phyloP scores from a whole-genome alignment of 495 filamentous ascomycete genomes.

The Penicillium soppii region DNA sequence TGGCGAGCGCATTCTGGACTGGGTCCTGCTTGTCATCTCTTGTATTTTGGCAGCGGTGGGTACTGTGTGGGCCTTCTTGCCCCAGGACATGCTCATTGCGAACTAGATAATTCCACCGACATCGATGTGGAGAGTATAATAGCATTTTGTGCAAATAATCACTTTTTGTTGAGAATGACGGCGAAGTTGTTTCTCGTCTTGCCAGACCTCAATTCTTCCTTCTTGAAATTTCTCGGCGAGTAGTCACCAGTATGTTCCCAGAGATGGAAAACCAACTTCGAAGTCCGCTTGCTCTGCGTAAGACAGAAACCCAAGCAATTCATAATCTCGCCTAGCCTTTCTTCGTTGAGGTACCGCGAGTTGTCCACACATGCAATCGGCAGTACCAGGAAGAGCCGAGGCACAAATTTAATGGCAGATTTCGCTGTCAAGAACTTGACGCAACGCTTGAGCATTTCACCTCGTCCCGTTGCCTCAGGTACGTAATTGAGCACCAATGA shows the following conservation, averaged over 20 bases:
- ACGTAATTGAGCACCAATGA: conserved; percentile 96
- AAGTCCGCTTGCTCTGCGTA: conserved; percentile 64
- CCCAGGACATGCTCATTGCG: conserved; percentile 55
- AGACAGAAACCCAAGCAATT: conserved; percentile 68
- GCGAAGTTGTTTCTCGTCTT: conserved; percentile 84
- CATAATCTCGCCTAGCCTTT: conserved; percentile 73
- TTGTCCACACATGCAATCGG: conserved; percentile 87
- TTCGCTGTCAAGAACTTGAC: conserved; percentile 49
- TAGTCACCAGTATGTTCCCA: conserved; percentile 55
- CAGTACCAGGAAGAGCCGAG: conserved; percentile 85
- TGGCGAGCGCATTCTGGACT: conserved; percentile 64
- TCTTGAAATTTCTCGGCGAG: conserved; percentile 51
- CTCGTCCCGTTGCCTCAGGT: conserved; percentile 67
- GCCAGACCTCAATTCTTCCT: conserved; percentile 73
- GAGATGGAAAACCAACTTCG: conserved; percentile 86
- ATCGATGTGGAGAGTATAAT: not conserved
- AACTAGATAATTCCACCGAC: conserved; percentile 7
- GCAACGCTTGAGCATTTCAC: conserved; percentile 80
- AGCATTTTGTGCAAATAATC: conserved; percentile 9
- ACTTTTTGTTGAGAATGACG: conserved; percentile 55
- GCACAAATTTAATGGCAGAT: conserved; percentile 45
- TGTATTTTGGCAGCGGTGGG: conserved; percentile 69
- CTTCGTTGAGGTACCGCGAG: conserved; percentile 83
- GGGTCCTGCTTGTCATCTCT: conserved; percentile 67
- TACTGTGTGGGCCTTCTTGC: conserved; percentile 86